Percentiles rank a stretch among this genome's conserved stretches.
phyloP scores from a whole-genome alignment of 1,284 basidiomycete genomes.

The Hymenochaete sp. region DNA sequence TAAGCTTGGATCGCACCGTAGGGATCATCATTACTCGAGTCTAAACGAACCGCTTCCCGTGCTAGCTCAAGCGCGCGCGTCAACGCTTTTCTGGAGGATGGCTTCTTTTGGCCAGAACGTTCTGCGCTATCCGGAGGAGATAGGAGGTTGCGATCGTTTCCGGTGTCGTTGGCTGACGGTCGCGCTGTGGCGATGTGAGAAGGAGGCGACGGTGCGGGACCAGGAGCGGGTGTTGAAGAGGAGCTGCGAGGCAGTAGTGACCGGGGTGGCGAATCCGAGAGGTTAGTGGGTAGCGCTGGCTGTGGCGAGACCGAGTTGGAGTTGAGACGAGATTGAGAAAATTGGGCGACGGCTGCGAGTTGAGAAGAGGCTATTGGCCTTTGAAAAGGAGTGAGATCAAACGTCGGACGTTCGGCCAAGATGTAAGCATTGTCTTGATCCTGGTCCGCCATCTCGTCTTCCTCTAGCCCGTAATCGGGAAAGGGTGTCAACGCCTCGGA shows the following conservation, averaged over 20 bases:
- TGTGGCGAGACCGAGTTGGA: conserved; percentile 30
- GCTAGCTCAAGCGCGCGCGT: conserved; percentile 76
- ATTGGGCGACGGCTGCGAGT: conserved; percentile 49
- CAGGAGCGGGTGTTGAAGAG: conserved; percentile 32
- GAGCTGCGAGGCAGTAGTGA: conserved; percentile 35
- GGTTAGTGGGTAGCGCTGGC: conserved; percentile 35
- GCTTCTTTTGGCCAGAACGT: conserved; percentile 35
- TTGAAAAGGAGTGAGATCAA: conserved; percentile 30
- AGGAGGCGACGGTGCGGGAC: conserved; percentile 33
- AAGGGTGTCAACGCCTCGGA: conserved; percentile 23
- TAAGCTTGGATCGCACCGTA: conserved; percentile 74
- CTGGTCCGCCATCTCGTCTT: conserved; percentile 16
- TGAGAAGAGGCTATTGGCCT: conserved; percentile 47
- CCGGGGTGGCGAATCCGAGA: conserved; percentile 49
- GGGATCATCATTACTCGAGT: conserved; percentile 74
- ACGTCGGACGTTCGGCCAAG: conserved; percentile 5
- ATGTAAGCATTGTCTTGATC: conserved; percentile 17
- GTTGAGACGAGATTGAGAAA: conserved; percentile 45
- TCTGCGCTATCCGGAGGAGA: conserved; percentile 33
- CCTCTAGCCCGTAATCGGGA: conserved; percentile 19
- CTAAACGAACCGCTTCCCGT: conserved; percentile 71
- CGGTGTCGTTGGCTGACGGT: conserved; percentile 34
- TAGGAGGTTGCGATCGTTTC: conserved; percentile 36
- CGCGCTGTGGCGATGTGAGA: conserved; percentile 25
- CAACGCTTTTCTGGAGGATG: conserved; percentile 70